Evolutionary conservation across 805 yeast species (phyloP), one percentile per base, ranked within the genome.

Genomic region (Naumovozyma castellii): DNA sequence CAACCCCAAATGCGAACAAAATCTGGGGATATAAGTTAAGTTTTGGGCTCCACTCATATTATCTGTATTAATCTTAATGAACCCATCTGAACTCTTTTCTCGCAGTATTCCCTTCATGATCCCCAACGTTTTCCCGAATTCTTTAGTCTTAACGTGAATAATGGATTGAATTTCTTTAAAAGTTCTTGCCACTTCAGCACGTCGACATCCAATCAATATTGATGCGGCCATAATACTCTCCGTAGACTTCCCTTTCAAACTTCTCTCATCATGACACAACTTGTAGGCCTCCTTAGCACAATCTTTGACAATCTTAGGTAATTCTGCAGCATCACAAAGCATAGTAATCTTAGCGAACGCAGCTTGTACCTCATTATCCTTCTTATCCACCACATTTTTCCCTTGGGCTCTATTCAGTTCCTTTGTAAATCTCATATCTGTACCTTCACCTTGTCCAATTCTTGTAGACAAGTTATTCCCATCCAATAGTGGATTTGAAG

Each of bases 151-250:
- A 19, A 92, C 97, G 51, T 82, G 80, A 2, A 97, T 92, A 53
- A 92, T 71, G 8, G 95, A 94, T 77, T 96, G 85, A 39, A 92
- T 88, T 65, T 92, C 98, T 61, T 84, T 86, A 63, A 90, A 92
- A 2, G 96, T 81, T 62, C 98, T 80, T 22, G 95, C 94, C 18
- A 88, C 97, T 41, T 78, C 78, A 3, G 97, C 94, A 58, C 86
- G 84, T 43, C 97, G 70, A 65, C 98, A 92, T 2, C 97, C 98
- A 48, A 92, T 77, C 45, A 86, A 76, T 41, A 92, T 92, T 1
- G 95, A 85, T 1, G 96, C 96, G 1, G 97, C 98, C 87, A 92
- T 87, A 34, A 92, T 84, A 46, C 88, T 78, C 59, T 87, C 96
- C 53, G 84, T 88, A 0, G 94, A 80, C 58, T 92, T 86, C 42